phyloP scores from a whole-genome alignment of 2,329 filamentous ascomycete species.

The Penicillium griseofulvum region DNA sequence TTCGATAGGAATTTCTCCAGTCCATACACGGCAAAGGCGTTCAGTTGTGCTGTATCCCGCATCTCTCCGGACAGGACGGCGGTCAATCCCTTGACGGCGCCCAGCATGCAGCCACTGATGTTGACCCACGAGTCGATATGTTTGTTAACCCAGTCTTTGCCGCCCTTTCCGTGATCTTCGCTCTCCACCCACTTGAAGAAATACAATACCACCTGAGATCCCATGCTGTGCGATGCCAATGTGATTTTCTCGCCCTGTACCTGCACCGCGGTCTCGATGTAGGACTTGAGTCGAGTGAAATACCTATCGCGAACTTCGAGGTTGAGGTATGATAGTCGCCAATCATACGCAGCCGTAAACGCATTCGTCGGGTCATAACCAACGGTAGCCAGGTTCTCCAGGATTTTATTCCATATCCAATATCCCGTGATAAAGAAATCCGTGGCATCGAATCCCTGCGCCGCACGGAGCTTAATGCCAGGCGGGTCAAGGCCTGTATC shows the following conservation, averaged over 20 bases:
- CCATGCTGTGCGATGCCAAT: slow-evolving; percentile 94
- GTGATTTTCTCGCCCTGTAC: slow-evolving; percentile 76
- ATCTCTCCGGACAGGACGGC: slow-evolving; percentile 94
- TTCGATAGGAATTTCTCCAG: slow-evolving; percentile 92
- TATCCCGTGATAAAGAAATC: slow-evolving; percentile 83
- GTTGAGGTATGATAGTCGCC: slow-evolving; percentile 86
- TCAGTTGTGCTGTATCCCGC: slow-evolving; percentile 96
- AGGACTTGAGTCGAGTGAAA: slow-evolving; percentile 83
- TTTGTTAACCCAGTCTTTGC: slow-evolving; percentile 82
- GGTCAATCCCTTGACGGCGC: slow-evolving; percentile 84
- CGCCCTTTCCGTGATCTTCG: slow-evolving; percentile 73
- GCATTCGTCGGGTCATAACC: slow-evolving; percentile 85
- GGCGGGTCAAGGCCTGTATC: slow-evolving; percentile 86
- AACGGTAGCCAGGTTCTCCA: slow-evolving; percentile 93
- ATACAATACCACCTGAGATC: slow-evolving; percentile 84
- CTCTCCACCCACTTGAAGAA: slow-evolving; percentile 81
- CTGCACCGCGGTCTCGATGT: slow-evolving; percentile 80
- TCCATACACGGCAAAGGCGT: slow-evolving; percentile 93
- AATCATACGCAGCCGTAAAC: slow-evolving; percentile 75
- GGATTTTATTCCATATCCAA: slow-evolving; percentile 99
- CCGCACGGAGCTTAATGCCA: slow-evolving; percentile 82
- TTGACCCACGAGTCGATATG: slow-evolving; percentile 97
- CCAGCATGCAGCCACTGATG: slow-evolving; percentile 96
- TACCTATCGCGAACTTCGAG: slow-evolving; percentile 90
- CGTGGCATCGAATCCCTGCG: slow-evolving; percentile 94